These are phyloP conservation scores for Cytospora leucostoma DNA, from an alignment of 2,329 filamentous ascomycete genomes.

Conservation along the genomic window DNA sequence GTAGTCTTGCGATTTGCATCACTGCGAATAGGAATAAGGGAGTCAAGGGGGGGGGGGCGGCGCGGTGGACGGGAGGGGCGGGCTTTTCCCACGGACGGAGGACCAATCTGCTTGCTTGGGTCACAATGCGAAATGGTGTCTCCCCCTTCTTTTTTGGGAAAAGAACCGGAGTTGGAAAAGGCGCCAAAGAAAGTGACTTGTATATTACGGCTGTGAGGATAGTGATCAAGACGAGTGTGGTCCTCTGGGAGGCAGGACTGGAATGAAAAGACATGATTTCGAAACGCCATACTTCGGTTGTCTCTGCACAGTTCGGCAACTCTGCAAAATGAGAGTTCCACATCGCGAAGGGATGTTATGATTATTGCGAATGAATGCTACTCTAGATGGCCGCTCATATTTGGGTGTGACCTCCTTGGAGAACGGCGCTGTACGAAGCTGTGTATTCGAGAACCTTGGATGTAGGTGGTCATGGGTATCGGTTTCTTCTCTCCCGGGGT, in stretches of 20 bases:
- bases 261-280: constrained; percentile 20
- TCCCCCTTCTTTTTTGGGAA: not conserved
- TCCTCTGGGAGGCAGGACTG: constrained; percentile 4
- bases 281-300: not conserved
- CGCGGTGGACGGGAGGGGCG: not conserved
- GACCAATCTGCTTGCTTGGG: constrained; percentile 17
- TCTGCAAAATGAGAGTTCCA: not conserved
- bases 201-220: constrained; percentile 23
- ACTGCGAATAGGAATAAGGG: not conserved
- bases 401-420: no score
- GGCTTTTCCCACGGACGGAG: not conserved
- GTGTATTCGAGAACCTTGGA: no score
- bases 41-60: not conserved
- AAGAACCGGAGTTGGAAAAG: constrained; percentile 23
- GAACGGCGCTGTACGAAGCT: no score
- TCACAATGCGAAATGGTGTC: constrained; percentile 8
- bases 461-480: no score
- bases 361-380: not conserved
- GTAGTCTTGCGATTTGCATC: constrained; percentile 13
- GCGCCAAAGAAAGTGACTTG: constrained; percentile 6
- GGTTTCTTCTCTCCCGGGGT: not conserved
- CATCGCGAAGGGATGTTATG: not conserved
- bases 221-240: constrained; percentile 12
- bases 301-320: not conserved
- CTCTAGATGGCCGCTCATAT: not conserved